Conservation (phyloP, 192 early-diverging fungal genomes). For the Coemansia sp. region DNA sequence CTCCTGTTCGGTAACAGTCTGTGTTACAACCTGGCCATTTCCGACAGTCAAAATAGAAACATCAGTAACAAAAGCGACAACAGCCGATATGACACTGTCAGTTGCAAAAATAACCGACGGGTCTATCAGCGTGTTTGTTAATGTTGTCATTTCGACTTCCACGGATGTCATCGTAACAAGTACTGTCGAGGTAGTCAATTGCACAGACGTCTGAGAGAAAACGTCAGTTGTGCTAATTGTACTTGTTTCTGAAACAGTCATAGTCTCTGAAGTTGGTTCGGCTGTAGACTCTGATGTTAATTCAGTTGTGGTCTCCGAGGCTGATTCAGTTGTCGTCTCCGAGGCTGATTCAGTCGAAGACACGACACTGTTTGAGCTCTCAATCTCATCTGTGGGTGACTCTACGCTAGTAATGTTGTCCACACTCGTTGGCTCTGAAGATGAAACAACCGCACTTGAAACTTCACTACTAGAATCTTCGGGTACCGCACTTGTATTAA, state of each 20-base stretch:
- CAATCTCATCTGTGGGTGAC: neutral
- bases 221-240: neutral
- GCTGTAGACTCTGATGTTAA: too few species aligned
- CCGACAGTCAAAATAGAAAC: neutral
- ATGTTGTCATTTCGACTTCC: neutral
- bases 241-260: constrained; percentile 1
- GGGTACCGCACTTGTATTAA: neutral
- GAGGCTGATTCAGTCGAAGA: neutral
- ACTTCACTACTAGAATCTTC: too few species aligned
- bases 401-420: neutral
- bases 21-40: neutral
- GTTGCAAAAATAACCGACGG: neutral
- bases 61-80: constrained; percentile 3
- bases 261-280: too few species aligned
- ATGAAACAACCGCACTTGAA: too few species aligned
- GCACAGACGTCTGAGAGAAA: neutral
- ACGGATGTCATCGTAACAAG: constrained; percentile 8
- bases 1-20: neutral
- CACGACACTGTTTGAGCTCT: neutral
- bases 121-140: neutral
- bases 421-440: neutral
- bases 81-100: neutral
- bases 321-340: neutral
- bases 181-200: neutral
- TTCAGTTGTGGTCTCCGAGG: neutral